phyloP scores from a whole-genome alignment of 2,329 filamentous ascomycete genomes.

The Colletotrichum tropicale region DNA sequence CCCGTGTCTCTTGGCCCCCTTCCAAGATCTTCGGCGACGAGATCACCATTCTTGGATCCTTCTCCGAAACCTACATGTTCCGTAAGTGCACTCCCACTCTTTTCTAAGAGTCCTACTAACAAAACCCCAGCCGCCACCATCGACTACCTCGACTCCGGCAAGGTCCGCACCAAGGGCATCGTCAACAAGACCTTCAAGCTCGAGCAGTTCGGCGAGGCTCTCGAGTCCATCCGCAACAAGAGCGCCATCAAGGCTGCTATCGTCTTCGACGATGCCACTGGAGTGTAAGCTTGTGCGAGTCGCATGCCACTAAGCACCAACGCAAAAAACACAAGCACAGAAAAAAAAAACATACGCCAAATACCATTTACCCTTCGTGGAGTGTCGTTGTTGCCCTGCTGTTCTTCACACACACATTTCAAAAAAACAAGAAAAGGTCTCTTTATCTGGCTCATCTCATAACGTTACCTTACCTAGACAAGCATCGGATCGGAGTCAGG shows the following conservation, averaged over 20 bases:
- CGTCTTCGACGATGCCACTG: slow-evolving; percentile 61
- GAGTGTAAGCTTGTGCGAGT: slow-evolving; percentile 21
- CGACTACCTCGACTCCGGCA: slow-evolving; percentile 61
- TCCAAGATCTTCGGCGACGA: slow-evolving; percentile 72
- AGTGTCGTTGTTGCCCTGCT: background rate
- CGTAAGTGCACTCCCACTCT: slow-evolving; percentile 37
- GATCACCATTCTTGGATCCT: slow-evolving; percentile 75
- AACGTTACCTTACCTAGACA: slow-evolving; percentile 5
- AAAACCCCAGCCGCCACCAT: slow-evolving; percentile 43
- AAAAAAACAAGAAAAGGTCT: background rate
- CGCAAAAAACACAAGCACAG: background rate
- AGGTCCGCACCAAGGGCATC: slow-evolving; percentile 69
- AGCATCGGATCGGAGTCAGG: slow-evolving; percentile 13
- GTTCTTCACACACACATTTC: background rate
- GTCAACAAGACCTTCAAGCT: slow-evolving; percentile 76
- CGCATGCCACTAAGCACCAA: background rate
- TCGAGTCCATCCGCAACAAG: slow-evolving; percentile 75
- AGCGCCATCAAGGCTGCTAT: slow-evolving; percentile 77
- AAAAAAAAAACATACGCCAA: background rate
- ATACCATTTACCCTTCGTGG: background rate
- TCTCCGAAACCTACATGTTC: slow-evolving; percentile 78
- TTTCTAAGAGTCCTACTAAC: background rate
- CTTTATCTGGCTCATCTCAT: slow-evolving; percentile 10
- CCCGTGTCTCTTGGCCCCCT: slow-evolving; percentile 71
- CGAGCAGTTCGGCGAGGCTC: slow-evolving; percentile 74